phyloP scores from a whole-genome alignment of 495 filamentous ascomycete genomes.

The Penicillium maclennaniae region DNA sequence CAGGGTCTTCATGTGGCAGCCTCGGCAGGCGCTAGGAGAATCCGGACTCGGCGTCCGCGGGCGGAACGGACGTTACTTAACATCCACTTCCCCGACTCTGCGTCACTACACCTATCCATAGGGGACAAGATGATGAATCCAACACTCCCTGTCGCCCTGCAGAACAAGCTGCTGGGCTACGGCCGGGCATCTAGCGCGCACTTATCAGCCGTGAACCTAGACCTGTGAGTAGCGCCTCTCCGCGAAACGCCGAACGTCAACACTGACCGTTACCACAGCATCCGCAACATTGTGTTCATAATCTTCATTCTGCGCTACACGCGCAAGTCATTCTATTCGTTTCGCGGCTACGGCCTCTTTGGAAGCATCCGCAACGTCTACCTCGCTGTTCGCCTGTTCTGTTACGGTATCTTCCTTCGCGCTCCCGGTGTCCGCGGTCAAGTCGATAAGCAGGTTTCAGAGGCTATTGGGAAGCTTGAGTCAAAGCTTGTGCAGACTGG shows the following conservation, averaged over 20 bases:
- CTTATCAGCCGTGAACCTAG: slow-evolving; percentile 65
- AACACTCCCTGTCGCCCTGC: slow-evolving; percentile 36
- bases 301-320: slow-evolving; percentile 86
- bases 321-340: slow-evolving; percentile 72
- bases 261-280: slow-evolving; percentile 40
- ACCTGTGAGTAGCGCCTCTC: slow-evolving; percentile 60
- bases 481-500: slow-evolving; percentile 73
- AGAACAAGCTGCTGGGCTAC: slow-evolving; percentile 43
- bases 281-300: slow-evolving; percentile 86
- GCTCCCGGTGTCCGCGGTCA: slow-evolving; percentile 77
- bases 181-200: slow-evolving; percentile 52
- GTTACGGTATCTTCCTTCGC: slow-evolving; percentile 82
- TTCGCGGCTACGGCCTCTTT: slow-evolving; percentile 83
- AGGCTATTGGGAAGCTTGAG: slow-evolving; percentile 68
- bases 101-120: slow-evolving; percentile 14
- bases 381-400: slow-evolving; percentile 59
- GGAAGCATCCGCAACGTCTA: slow-evolving; percentile 75
- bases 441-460: slow-evolving; percentile 72
- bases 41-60: not conserved
- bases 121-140: slow-evolving; percentile 37
- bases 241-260: slow-evolving; percentile 10
- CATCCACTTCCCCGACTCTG: slow-evolving; percentile 12
- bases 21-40: slow-evolving; percentile 12
- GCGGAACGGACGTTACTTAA: slow-evolving; percentile 14
- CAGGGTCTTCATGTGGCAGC: slow-evolving; percentile 15